Conservation (phyloP, 2,329 filamentous ascomycete genomes). For the Pseudofabraea citricarpa region DNA sequence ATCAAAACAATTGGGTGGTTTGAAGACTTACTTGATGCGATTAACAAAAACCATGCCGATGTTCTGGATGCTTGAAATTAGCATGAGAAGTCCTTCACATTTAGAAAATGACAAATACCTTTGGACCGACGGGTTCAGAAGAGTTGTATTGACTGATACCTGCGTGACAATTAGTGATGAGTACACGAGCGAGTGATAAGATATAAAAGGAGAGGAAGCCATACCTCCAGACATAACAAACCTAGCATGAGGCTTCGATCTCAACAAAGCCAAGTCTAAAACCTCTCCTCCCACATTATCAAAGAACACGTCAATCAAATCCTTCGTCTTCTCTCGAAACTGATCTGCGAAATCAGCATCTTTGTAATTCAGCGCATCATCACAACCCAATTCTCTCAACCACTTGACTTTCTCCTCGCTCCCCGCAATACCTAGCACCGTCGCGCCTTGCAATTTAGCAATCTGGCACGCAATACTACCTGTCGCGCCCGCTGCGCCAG, state of each 20-base stretch:
- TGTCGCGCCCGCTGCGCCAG: slow-evolving; percentile 73
- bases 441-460: slow-evolving; percentile 64
- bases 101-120: neutral
- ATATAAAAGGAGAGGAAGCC: no score
- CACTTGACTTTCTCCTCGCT: slow-evolving; percentile 63
- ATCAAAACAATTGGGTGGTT: no score
- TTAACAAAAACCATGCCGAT: slow-evolving; percentile 47
- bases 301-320: slow-evolving; percentile 65
- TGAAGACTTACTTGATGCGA: slow-evolving; percentile 48
- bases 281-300: slow-evolving; percentile 73
- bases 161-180: no score
- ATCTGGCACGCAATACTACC: slow-evolving; percentile 75
- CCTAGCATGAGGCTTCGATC: slow-evolving; percentile 57
- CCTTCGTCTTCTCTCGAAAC: slow-evolving; percentile 54
- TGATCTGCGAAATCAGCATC: slow-evolving; percentile 52
- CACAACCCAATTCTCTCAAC: slow-evolving; percentile 62
- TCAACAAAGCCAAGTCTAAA: slow-evolving; percentile 57
- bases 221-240: slow-evolving; percentile 74
- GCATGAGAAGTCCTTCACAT: no score
- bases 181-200: no score
- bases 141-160: slow-evolving; percentile 21
- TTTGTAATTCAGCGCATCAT: slow-evolving; percentile 68
- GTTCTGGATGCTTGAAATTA: no score
- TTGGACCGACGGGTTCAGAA: neutral
- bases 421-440: slow-evolving; percentile 60